Percentiles rank a stretch among this genome's conserved stretches.
Conservation (phyloP, 108 stramenopile species). For the Phaeodactylum tricornutum region DNA sequence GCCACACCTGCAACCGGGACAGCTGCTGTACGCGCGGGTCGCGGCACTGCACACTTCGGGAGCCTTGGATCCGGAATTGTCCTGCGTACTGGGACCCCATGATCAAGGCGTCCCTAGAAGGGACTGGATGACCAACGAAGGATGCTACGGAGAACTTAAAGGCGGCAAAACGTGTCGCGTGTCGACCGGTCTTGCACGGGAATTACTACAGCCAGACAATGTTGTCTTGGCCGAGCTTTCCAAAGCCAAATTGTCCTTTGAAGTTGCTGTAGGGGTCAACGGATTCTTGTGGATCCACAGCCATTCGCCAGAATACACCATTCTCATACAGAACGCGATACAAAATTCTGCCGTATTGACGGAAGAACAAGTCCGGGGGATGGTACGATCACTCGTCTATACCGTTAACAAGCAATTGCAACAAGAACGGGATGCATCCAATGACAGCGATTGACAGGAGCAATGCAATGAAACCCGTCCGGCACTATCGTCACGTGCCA, state of each 20-base stretch:
- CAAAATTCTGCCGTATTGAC: constrained; percentile 66
- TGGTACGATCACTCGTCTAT: constrained; percentile 68
- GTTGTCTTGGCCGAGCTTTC: constrained; percentile 48
- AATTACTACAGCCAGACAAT: constrained; percentile 47
- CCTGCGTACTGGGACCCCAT: constrained; percentile 54
- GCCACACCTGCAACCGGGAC: constrained; percentile 52
- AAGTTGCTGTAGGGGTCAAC: constrained; percentile 73
- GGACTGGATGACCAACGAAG: constrained; percentile 86
- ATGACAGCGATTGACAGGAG: too few species aligned
- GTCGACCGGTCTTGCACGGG: constrained; percentile 62
- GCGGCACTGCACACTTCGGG: constrained; percentile 16
- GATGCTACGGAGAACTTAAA: constrained; percentile 61
- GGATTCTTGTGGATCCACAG: constrained; percentile 74
- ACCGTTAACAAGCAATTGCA: constrained; percentile 43
- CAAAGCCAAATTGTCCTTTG: constrained; percentile 44
- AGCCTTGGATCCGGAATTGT: constrained; percentile 54
- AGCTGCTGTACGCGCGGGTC: constrained; percentile 62
- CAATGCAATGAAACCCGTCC: too few species aligned
- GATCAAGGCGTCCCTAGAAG: constrained; percentile 56
- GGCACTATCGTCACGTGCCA: too few species aligned
- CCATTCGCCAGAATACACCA: constrained; percentile 51
- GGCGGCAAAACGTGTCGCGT: constrained; percentile 51
- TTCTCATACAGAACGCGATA: constrained; percentile 71
- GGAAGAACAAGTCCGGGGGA: constrained; percentile 54
- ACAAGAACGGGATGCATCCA: constrained; percentile 10